Evolutionary conservation across 139 green algal species (phyloP), one percentile per base, ranked within the genome.

Genomic region (Nannochloris sp.): DNA sequence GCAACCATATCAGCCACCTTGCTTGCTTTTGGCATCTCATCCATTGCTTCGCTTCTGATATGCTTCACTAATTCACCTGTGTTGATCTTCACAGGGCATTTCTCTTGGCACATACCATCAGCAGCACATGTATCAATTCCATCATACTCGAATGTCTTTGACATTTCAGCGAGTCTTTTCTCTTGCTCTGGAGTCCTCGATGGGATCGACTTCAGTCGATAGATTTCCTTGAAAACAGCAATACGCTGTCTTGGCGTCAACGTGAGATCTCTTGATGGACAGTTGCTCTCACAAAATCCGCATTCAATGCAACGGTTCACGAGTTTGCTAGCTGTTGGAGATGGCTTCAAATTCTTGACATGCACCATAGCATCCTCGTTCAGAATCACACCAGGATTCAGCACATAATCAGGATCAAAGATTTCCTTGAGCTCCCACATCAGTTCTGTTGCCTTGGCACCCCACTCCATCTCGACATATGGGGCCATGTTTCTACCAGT

Each of bases 81-180:
- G 86, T 97, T 97, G 82, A 97, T 97, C 74, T 95, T 95, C 6
- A 97, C 91, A 3, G 91, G 91, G 85, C 91, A 97, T 83, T 96
- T 96, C 74, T 93, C 87, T 80, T 97, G 89, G 79, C 88, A 97
- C 87, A 96, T 95, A 74, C 89, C 89, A 72, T 97, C 89, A 55
- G 56, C 66, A 1, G 91, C 91, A 79, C 91, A 97, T 2, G 91
- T 97, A 30, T 82, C 75, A 59, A 94, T 70, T 13, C 90, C 91
- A 8, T 93, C 60, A 70, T 94, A 94, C 51, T 79, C 74, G 43
- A 78, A 94, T 45, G 74, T 73, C 46, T 61, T 43, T 65, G 78
- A 56, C 72, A 93, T 86, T 43, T 88, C 82, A 56, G 79, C 62
- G 48, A 91, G 76, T 11, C 79, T 69, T 49, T 71, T 59, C 69